Conservation (phyloP, 2,329 filamentous ascomycete species). For the Hymenotorrendiella dingleyae region DNA sequence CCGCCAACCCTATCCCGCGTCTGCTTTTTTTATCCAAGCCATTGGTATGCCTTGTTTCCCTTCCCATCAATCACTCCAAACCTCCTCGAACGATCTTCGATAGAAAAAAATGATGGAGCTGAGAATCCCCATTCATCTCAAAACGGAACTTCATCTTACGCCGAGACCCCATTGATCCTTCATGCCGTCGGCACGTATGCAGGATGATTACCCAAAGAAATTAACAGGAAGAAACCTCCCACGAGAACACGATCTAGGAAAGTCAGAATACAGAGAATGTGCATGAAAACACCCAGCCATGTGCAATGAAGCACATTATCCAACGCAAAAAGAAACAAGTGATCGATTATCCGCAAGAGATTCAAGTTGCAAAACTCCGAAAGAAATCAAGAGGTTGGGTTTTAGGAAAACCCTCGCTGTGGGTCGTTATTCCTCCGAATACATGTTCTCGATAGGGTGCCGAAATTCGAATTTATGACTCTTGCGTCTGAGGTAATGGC, state of each 20-base stretch:
- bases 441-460: neutral
- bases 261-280: neutral
- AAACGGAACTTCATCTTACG: neutral
- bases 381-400: neutral
- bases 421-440: neutral
- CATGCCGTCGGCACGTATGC: neutral
- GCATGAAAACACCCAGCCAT: neutral
- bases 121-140: neutral
- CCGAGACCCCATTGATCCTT: neutral
- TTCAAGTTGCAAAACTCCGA: neutral
- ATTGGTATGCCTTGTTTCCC: no score
- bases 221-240: neutral
- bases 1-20: no score
- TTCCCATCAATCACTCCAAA: no score
- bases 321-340: neutral
- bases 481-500: slow-evolving; percentile 1
- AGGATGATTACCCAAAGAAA: neutral
- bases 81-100: no score
- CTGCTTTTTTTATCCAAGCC: no score
- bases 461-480: neutral
- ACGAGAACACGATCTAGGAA: neutral
- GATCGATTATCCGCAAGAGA: no score
- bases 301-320: neutral
- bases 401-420: neutral
- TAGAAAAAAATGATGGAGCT: no score